A percentile compares a stretch with the other conserved stretches of the same genome.
Conservation (phyloP, 768 basidiomycete species). For the Austroboletus eburneus region DNA sequence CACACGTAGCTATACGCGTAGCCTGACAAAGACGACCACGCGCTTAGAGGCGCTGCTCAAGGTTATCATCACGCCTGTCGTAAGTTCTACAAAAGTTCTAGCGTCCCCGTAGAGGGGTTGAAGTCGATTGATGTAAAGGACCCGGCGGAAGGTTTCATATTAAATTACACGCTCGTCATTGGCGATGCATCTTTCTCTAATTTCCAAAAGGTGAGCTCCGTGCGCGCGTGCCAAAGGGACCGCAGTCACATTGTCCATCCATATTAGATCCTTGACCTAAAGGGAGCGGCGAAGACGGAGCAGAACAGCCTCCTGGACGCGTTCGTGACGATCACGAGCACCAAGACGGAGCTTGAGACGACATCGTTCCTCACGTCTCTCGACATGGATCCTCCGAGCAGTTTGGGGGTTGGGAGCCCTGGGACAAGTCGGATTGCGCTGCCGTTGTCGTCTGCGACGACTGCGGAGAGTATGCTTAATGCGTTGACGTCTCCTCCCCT, state of each 20-base stretch:
- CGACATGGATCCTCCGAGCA: slow-evolving; percentile 87
- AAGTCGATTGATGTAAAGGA: slow-evolving; percentile 46
- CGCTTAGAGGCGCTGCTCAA: slow-evolving; percentile 90
- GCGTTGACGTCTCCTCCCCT: slow-evolving; percentile 57
- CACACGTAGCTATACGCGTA: slow-evolving; percentile 67
- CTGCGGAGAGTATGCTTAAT: slow-evolving; percentile 54
- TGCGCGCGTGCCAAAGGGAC: not conserved
- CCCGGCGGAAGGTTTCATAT: slow-evolving; percentile 89
- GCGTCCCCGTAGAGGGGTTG: not conserved
- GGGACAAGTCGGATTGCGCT: slow-evolving; percentile 59
- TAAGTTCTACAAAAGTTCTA: slow-evolving; percentile 34
- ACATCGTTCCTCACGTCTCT: slow-evolving; percentile 90
- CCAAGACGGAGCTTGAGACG: slow-evolving; percentile 80
- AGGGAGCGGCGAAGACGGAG: slow-evolving; percentile 81
- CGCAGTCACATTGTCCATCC: slow-evolving; percentile 7
- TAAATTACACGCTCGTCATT: slow-evolving; percentile 92
- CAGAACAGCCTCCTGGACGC: slow-evolving; percentile 90
- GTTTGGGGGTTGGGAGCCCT: slow-evolving; percentile 59
- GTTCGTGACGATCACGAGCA: slow-evolving; percentile 91
- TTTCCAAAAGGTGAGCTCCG: slow-evolving; percentile 84
- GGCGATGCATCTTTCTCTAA: slow-evolving; percentile 94
- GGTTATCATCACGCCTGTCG: slow-evolving; percentile 90
- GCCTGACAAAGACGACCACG: slow-evolving; percentile 74
- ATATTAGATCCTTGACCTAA: slow-evolving; percentile 86
- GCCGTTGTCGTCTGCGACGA: slow-evolving; percentile 35